Evolutionary conservation across 306 rosid genomes (phyloP), one percentile per base, ranked within the genome.

Genomic region (Citrullus colocynthis): DNA sequence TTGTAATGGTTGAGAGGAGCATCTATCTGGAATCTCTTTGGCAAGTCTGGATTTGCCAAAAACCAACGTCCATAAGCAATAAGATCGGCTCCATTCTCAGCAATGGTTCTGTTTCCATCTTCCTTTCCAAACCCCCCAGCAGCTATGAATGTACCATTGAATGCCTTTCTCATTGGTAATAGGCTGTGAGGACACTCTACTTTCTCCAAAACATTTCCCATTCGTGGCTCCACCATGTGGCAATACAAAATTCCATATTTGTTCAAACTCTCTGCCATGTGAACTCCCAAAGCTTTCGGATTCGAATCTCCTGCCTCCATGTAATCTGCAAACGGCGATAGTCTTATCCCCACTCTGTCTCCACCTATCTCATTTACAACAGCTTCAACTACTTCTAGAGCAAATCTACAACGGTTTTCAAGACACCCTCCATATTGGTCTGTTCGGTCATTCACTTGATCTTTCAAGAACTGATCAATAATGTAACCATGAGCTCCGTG

Each of bases 391-490:
- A 90, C 84, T 76, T 85, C 83, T 0, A 90, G 67, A 3, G 94
- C 87, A 80, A 93, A 87, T 2, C 89, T 89, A 24, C 94, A 90
- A 2, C 89, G 90, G 20, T 90, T 93, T 28, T 89, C 93, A 15
- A 90, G 74, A 32, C 82, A 82, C 30, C 86, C 86, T 54, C 88
- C 88, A 45, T 82, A 85, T 59, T 80, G 7, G 44, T 85, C 84
- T 20, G 82, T 85, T 77, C 82, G 77, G 49, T 80, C 86, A 28
- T 82, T 85, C 71, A 82, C 85, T 54, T 69, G 56, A 12, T 85
- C 88, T 73, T 83, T 85, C 73, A 83, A 0, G 69, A 85, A 85
- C 21, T 83, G 88, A 14, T 85, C 86, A 10, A 85, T 56, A 30
- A 85, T 73, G 76, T 80, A 83, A 15, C 88, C 86, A 36, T 83